Evolutionary conservation across 192 early-diverging fungal species (phyloP), one percentile per base, ranked within the genome.

Genomic region (Diversispora eburnea): DNA sequence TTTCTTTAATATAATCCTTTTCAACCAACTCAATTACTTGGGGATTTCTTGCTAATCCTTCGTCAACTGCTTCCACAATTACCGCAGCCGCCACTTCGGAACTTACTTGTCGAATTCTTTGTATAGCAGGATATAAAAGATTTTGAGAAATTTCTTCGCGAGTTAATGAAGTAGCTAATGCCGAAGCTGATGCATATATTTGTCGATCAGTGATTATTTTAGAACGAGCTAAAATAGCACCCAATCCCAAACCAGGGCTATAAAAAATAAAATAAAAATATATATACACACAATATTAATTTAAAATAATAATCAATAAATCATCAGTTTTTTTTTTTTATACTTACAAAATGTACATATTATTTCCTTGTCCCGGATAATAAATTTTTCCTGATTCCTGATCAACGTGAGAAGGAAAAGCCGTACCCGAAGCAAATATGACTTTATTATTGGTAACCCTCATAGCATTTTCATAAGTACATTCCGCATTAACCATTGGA

Each of bases 391-490:
- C 82, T 33, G 87, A 86, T 43, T 84, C 79, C 12, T 91, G 89
- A 49, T 91, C 80, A 7, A 82, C 88, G 76, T 90, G 90, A 22
- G 85, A 67, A 25, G 95, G 93, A 85, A 99, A 99, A 5, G 91
- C 93, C 8, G 95, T 97, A 63, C 97, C 97, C 4, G 93, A 95
- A 19, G 95, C 95, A 86, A 99, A 99, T 63, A 99, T 88, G 20
- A 95, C 95, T 64, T 88, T 84, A 77, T 94, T 91, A 66, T 94
- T 81, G 12, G 97, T 94, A 80, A 80, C 78, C 57, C 80, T 78
- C 91, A 99, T 93, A 57, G 97, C 95, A 17, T 92, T 81, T 82
- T 93, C 95, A 69, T 92, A 97, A 7, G 93, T 94, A 84, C 97
- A 99, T 84, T 99, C 97, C 70, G 94, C 92, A 80, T 95, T 94